Evolutionary conservation across 2,329 filamentous ascomycete species (phyloP), one percentile per base, ranked within the genome.

Genomic region (Spiromastix sp.): DNA sequence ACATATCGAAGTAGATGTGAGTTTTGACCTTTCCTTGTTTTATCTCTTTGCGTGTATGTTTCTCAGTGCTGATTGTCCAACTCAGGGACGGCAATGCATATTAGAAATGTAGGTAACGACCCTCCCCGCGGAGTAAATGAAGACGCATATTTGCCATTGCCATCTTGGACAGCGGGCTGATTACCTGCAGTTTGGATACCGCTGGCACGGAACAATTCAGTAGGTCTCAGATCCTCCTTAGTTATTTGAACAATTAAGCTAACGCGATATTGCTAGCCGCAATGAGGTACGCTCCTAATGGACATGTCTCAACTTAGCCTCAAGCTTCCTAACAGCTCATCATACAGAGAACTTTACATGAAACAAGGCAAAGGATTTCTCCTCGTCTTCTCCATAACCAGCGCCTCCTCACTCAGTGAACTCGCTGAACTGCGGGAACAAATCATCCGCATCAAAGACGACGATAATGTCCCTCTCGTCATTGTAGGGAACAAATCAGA

Each of bases 401-500:
- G 84, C 42, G 69, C 73, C 42, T 83, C 83, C 21, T 93, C 85
- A n/a, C 70, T 94, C 26, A 74, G 78, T 48, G 85, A 94, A 59
- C 72, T 94, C 19, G 72, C 76, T 47, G 80, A 83, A 48, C 70
- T 94, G 27, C 80, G 85, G 33, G 85, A 93, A 52, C 85, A 93
- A 60, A 93, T 94, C 44, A 80, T 86, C 41, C 83, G 85, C 41
- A 89, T 93, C 62, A 93, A 93, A 63, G 82, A 87, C 56, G 83
- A 89, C 59, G 81, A 85, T 37, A 80, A 78, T 42, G 76, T 89
- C 3, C 84, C 84, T 15, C 83, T 94, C 54, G 85, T 94, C 32
- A 84, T 94, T 42, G 85, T 93, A 30, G 85, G 85, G 43, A 94
- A 93, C 68, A 93, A 93, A 61, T 82, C 81, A 41, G 85, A 94